Conservation (phyloP, 305 asterid species). For the Salvia sclarea region DNA sequence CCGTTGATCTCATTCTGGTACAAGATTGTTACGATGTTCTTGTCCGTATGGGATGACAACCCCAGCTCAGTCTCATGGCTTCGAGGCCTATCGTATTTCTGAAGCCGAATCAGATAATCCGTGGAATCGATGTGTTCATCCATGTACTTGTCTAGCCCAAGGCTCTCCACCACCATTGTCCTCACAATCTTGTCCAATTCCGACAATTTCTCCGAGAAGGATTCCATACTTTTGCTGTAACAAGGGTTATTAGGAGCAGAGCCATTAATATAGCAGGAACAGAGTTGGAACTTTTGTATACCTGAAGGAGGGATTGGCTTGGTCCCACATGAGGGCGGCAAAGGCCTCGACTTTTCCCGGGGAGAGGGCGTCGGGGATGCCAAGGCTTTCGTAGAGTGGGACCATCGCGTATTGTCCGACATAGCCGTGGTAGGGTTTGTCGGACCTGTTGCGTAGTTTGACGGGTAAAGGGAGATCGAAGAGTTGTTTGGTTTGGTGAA, state of each 20-base stretch:
- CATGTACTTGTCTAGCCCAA: conserved; percentile 48
- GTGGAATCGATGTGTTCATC: conserved; percentile 59
- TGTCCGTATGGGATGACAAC: conserved; percentile 42
- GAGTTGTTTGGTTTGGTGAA: conserved; percentile 42
- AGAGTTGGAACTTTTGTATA: not conserved
- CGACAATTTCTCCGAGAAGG: conserved; percentile 43
- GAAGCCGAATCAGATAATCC: conserved; percentile 30
- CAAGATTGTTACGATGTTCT: conserved; percentile 44
- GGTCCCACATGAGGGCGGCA: conserved; percentile 47
- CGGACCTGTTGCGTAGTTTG: conserved; percentile 47
- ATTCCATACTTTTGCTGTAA: conserved; percentile 46
- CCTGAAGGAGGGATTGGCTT: conserved; percentile 55
- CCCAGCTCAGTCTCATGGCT: conserved; percentile 40
- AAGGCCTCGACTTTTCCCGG: conserved; percentile 34
- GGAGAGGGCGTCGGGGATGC: conserved; percentile 41
- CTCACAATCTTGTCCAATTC: conserved; percentile 52
- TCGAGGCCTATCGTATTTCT: conserved; percentile 33
- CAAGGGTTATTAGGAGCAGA: too few relatives aligned
- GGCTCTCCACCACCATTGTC: conserved; percentile 55
- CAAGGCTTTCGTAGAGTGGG: conserved; percentile 70
- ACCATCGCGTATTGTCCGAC: conserved; percentile 48
- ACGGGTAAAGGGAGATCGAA: conserved; percentile 60
- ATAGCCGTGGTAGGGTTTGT: conserved; percentile 57
- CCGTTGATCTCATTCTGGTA: conserved; percentile 44
- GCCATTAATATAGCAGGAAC: too few relatives aligned